These are phyloP conservation scores for Ustilago loliicola DNA, from an alignment of 1,284 basidiomycete species.

Conservation along the genomic window DNA sequence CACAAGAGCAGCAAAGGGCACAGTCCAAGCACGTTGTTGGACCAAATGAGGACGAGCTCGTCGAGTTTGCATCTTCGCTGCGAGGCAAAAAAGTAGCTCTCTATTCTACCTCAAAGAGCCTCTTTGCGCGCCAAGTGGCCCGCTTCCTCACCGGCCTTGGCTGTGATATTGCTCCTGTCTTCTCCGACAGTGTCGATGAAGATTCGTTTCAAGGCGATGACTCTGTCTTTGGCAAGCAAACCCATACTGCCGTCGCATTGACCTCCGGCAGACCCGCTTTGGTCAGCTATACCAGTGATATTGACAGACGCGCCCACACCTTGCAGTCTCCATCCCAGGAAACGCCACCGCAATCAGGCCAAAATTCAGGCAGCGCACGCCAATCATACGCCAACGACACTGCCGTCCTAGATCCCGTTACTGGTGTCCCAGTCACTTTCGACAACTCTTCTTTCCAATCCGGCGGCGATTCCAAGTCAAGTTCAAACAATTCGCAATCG, in stretches of 20 bases:
- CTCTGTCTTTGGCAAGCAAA: conserved; percentile 27
- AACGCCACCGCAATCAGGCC: neutral
- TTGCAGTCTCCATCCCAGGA: conserved; percentile 1
- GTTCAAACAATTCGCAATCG: neutral
- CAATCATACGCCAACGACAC: conserved; percentile 15
- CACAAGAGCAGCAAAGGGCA: neutral
- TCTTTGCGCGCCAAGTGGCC: conserved; percentile 41
- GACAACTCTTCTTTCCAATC: conserved; percentile 23
- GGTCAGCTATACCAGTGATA: conserved; percentile 57
- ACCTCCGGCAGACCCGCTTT: conserved; percentile 47
- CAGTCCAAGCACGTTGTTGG: conserved; percentile 14
- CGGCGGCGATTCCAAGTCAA: neutral
- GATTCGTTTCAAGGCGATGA: conserved; percentile 16
- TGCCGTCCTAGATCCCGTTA: conserved; percentile 61
- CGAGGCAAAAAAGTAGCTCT: conserved; percentile 51
- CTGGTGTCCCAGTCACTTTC: conserved; percentile 54
- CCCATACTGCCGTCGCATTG: conserved; percentile 54
- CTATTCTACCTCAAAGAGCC: conserved; percentile 39
- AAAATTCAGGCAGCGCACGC: neutral
- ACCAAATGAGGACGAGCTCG: conserved; percentile 38
- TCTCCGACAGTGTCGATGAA: conserved; percentile 32
- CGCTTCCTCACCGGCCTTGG: conserved; percentile 29
- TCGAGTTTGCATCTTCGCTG: conserved; percentile 25
- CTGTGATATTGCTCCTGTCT: conserved; percentile 49
- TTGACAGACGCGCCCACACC: conserved; percentile 28